Percentiles rank a stretch among this genome's conserved stretches.
Evolutionary conservation across 441 rosid genomes (phyloP).

Genomic region (Melastoma candidum): DNA sequence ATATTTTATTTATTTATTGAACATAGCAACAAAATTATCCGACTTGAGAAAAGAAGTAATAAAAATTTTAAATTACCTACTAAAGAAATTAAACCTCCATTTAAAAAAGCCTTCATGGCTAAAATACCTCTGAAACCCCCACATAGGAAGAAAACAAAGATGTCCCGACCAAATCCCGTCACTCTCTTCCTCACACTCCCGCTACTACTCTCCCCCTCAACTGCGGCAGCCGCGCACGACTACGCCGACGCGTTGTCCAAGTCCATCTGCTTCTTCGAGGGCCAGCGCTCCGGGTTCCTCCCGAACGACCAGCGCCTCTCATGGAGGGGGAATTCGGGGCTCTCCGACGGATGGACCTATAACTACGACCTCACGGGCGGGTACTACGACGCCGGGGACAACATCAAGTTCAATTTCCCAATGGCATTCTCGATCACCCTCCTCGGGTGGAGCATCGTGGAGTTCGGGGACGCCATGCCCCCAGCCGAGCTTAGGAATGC

Average conservation of each 20-base stretch:
- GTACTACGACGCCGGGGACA: constrained; percentile 90
- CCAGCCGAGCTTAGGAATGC: constrained; percentile 47
- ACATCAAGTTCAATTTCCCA: constrained; percentile 81
- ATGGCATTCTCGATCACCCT: constrained; percentile 84
- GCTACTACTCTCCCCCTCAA: too few relatives aligned
- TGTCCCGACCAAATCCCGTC: too few relatives aligned
- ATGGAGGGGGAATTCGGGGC: constrained; percentile 68
- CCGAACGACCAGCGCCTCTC: constrained; percentile 61
- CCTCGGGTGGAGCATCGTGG: constrained; percentile 81
- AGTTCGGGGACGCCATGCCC: constrained; percentile 75
- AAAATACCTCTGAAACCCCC: too few relatives aligned
- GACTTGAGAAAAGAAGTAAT: too few relatives aligned
- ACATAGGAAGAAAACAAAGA: too few relatives aligned
- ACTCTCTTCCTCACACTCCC: too few relatives aligned
- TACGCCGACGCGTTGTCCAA: constrained; percentile 73
- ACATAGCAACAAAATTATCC: too few relatives aligned
- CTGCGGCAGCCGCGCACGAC: constrained; percentile 29
- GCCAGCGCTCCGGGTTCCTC: constrained; percentile 79
- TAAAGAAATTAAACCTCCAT: too few relatives aligned
- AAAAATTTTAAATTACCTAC: too few relatives aligned
- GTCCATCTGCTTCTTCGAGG: constrained; percentile 87
- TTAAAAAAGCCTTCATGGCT: too few relatives aligned
- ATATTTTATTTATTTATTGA: too few relatives aligned
- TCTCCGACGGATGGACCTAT: constrained; percentile 67
- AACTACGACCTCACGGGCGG: constrained; percentile 70